Evolutionary conservation across 768 basidiomycete genomes (phyloP).

Genomic region (Paxillus involutus): DNA sequence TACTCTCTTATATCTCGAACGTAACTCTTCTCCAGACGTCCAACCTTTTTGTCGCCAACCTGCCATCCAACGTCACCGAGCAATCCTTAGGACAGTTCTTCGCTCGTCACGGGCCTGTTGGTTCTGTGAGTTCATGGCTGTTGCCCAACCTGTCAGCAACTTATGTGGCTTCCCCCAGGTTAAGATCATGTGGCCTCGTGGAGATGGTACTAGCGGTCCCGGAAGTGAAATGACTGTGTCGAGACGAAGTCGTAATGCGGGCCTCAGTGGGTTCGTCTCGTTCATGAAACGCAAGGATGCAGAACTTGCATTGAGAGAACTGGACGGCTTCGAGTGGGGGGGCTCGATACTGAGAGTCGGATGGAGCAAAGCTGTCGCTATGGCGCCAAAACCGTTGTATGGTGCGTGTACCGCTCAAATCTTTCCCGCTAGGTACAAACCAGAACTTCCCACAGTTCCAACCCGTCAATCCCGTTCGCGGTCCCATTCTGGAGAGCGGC

Average conservation of each 20-base stretch:
- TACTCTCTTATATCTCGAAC: conserved; percentile 1
- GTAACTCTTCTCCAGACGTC: conserved; percentile 60
- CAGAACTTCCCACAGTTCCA: conserved; percentile 14
- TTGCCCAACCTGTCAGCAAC: neutral
- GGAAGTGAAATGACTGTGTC: conserved; percentile 76
- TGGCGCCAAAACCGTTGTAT: conserved; percentile 78
- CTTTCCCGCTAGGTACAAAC: neutral
- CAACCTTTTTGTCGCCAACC: conserved; percentile 93
- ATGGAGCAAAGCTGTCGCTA: conserved; percentile 96
- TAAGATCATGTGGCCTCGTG: conserved; percentile 99
- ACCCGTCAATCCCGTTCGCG: conserved; percentile 32
- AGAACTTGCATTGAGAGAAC: conserved; percentile 82
- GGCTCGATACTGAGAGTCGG: conserved; percentile 85
- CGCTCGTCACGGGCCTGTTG: conserved; percentile 89
- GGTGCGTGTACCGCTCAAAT: conserved; percentile 44
- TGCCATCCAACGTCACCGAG: conserved; percentile 87
- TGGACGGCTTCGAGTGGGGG: conserved; percentile 95
- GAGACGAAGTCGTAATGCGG: conserved; percentile 67
- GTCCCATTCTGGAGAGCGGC: conserved; percentile 34
- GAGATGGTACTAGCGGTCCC: conserved; percentile 64
- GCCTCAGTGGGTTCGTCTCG: conserved; percentile 94
- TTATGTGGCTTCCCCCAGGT: conserved; percentile 48
- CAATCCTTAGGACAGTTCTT: conserved; percentile 87
- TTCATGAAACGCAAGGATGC: conserved; percentile 95
- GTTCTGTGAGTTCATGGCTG: conserved; percentile 56